phyloP scores from a whole-genome alignment of 331 rosid genomes.

The Pyrus hybrid region DNA sequence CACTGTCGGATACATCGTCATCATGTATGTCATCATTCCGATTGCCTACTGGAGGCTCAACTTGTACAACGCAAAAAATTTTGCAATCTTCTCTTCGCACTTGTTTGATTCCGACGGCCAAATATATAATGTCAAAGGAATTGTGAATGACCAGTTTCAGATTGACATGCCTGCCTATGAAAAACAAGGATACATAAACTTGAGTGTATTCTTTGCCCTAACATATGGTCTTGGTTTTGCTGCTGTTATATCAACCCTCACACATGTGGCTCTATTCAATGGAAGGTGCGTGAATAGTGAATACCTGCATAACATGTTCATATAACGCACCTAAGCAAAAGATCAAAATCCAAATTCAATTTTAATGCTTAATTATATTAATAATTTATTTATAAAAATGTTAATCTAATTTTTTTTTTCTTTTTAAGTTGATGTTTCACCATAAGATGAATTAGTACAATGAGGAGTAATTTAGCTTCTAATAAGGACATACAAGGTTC shows the following conservation, averaged over 20 bases:
- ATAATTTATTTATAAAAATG: background rate
- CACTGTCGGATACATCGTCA: conserved; percentile 18
- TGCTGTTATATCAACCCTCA: conserved; percentile 23
- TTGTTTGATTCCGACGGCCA: conserved; percentile 18
- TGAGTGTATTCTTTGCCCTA: conserved; percentile 30
- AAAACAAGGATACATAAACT: conserved; percentile 16
- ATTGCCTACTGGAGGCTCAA: conserved; percentile 25
- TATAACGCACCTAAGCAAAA: background rate
- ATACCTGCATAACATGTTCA: background rate
- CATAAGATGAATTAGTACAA: no score
- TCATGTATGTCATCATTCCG: conserved; percentile 19
- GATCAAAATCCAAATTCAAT: background rate
- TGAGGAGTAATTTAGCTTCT: no score
- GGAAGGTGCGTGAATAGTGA: conserved; percentile 15
- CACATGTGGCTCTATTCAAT: conserved; percentile 31
- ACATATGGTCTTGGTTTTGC: conserved; percentile 35
- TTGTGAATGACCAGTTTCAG: conserved; percentile 16
- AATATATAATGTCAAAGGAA: conserved; percentile 12
- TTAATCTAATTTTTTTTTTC: background rate
- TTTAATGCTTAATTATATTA: background rate
- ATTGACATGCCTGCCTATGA: background rate
- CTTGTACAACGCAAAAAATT: conserved; percentile 16
- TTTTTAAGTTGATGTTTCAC: background rate
- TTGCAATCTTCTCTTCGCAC: conserved; percentile 26
- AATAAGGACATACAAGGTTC: no score